A percentile compares a stretch with the other conserved stretches of the same genome.
Conservation (phyloP, 1,284 basidiomycete species). For the Pseudozyma tsukubaensis region DNA sequence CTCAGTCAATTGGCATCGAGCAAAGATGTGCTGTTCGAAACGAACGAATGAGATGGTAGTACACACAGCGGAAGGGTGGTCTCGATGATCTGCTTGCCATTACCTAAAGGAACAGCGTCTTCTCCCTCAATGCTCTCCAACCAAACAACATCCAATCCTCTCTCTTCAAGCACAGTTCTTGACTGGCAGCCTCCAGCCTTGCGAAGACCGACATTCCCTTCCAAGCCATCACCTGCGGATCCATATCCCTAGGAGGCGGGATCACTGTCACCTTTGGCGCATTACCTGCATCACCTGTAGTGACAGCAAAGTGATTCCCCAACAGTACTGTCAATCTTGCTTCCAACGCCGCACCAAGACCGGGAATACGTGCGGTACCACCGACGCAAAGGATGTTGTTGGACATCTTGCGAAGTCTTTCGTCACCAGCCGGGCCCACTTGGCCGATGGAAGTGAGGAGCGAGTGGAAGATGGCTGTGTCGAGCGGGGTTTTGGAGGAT, state of each 20-base stretch:
- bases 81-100: background rate
- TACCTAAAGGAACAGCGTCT: slow-evolving; percentile 50
- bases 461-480: slow-evolving; percentile 84
- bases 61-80: too few species aligned
- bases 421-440: slow-evolving; percentile 74
- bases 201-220: slow-evolving; percentile 94
- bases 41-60: background rate
- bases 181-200: slow-evolving; percentile 83
- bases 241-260: slow-evolving; percentile 90
- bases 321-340: slow-evolving; percentile 42
- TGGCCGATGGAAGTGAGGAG: slow-evolving; percentile 74
- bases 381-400: slow-evolving; percentile 90
- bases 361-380: slow-evolving; percentile 74
- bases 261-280: slow-evolving; percentile 78
- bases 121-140: slow-evolving; percentile 71
- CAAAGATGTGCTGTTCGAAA: background rate
- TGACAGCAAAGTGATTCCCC: slow-evolving; percentile 25
- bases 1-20: background rate
- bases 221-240: slow-evolving; percentile 89
- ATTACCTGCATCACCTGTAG: slow-evolving; percentile 42
- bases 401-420: slow-evolving; percentile 88
- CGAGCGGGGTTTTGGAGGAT: slow-evolving; percentile 89
- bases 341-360: slow-evolving; percentile 67
- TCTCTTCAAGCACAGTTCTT: slow-evolving; percentile 87
- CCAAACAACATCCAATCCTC: slow-evolving; percentile 82